A percentile compares a stretch with the other conserved stretches of the same genome.
These are phyloP conservation scores for Scenedesmus sp. DNA, from an alignment of 163 green algal species.

Conservation along the genomic window DNA sequence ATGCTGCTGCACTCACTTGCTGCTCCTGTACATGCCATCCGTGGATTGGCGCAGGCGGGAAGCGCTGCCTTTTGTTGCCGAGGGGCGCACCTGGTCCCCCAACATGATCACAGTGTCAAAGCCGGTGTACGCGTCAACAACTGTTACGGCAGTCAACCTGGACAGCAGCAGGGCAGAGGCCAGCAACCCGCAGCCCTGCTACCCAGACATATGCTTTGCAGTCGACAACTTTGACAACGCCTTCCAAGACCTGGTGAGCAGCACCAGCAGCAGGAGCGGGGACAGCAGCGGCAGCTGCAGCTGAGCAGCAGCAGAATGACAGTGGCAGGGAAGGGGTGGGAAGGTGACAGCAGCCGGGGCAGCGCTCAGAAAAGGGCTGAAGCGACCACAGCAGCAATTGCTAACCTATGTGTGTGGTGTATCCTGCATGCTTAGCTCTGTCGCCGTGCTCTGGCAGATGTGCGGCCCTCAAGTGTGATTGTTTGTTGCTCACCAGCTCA, in stretches of 20 bases:
- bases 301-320: no score
- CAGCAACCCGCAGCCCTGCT: constrained; percentile 52
- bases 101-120: constrained; percentile 40
- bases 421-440: no score
- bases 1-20: not conserved
- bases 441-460: not conserved
- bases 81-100: constrained; percentile 38
- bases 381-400: not conserved
- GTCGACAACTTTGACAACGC: constrained; percentile 67
- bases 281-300: not conserved
- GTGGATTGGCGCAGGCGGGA: constrained; percentile 46
- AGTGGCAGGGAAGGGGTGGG: no score
- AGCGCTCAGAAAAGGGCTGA: no score
- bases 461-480: not conserved
- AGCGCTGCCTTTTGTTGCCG: constrained; percentile 52
- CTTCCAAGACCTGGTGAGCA: constrained; percentile 61
- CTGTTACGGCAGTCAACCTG: constrained; percentile 59
- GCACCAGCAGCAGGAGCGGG: not conserved
- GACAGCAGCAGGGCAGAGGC: constrained; percentile 50
- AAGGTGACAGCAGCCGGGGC: not conserved
- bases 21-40: not conserved
- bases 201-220: constrained; percentile 66
- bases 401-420: not conserved
- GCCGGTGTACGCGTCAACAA: constrained; percentile 62
- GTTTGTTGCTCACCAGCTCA: not conserved